phyloP scores from a whole-genome alignment of 2,329 filamentous ascomycete species.

The Colletotrichum coccodes region DNA sequence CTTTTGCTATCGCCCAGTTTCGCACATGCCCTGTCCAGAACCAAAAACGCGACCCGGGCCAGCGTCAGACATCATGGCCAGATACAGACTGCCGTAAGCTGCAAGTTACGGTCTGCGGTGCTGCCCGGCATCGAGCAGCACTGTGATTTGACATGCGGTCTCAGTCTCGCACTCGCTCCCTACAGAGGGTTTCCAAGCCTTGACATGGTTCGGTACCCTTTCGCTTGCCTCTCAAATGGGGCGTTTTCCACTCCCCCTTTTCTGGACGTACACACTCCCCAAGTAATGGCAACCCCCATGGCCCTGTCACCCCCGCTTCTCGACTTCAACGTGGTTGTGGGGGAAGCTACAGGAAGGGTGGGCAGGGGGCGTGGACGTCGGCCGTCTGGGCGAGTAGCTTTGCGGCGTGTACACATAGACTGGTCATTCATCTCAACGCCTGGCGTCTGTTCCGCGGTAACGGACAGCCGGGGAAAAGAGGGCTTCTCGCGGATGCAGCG shows the following conservation, averaged over 20 bases:
- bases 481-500: neutral
- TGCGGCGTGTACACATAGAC: neutral
- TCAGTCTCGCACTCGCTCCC: slow-evolving; percentile 2
- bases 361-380: neutral
- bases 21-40: neutral
- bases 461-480: neutral
- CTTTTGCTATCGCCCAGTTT: neutral
- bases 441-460: slow-evolving; percentile 8
- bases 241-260: neutral
- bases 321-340: neutral
- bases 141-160: slow-evolving; percentile 3
- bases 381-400: neutral
- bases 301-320: neutral
- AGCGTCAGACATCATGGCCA: neutral
- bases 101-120: slow-evolving; percentile 5
- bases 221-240: neutral
- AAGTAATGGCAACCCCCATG: neutral
- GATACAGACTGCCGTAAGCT: neutral
- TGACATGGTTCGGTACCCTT: slow-evolving; percentile 3
- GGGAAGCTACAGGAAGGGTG: neutral
- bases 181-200: neutral
- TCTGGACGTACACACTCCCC: neutral
- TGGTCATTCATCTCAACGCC: slow-evolving; percentile 18
- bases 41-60: neutral
- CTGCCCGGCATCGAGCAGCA: slow-evolving; percentile 3